These are phyloP conservation scores for Talaromyces piceae DNA, from an alignment of 2,329 filamentous ascomycete genomes.

Conservation along the genomic window DNA sequence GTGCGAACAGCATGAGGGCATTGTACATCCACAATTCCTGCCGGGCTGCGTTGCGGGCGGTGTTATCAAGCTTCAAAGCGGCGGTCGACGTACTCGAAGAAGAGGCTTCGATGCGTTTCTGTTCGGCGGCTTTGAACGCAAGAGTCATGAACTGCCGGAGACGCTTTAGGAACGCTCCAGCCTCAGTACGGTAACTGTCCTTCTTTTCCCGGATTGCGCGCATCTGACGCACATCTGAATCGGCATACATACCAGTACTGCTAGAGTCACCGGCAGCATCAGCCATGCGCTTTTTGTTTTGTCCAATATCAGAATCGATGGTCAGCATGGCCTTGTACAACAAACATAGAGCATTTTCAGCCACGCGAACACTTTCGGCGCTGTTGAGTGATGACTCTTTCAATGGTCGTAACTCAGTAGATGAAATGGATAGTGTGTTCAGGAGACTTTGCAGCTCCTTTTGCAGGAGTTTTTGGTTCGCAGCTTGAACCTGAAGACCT, in stretches of 20 bases:
- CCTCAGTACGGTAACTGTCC: conserved; percentile 75
- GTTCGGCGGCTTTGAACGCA: conserved; percentile 69
- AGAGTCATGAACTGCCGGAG: conserved; percentile 74
- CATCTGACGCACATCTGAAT: conserved; percentile 76
- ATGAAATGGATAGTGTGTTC: conserved; percentile 81
- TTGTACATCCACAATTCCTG: conserved; percentile 79
- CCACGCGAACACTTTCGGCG: conserved; percentile 61
- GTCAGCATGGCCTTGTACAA: conserved; percentile 90
- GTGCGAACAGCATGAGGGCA: conserved; percentile 77
- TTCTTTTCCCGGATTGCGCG: conserved; percentile 91
- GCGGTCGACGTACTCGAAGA: conserved; percentile 39
- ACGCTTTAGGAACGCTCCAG: conserved; percentile 66
- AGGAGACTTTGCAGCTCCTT: conserved; percentile 84
- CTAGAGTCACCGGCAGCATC: conserved; percentile 33
- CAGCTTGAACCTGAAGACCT: conserved; percentile 91
- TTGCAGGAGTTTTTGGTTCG: conserved; percentile 90
- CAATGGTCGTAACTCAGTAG: conserved; percentile 65
- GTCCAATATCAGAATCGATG: conserved; percentile 74
- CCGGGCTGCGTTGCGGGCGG: conserved; percentile 64
- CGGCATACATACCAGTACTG: conserved; percentile 54
- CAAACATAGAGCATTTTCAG: conserved; percentile 69
- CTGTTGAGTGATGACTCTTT: conserved; percentile 66
- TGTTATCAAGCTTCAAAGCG: conserved; percentile 58
- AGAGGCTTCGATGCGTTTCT: conserved; percentile 60
- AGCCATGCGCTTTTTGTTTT: conserved; percentile 43